Evolutionary conservation across 129 eudicot species (phyloP).

Genomic region (Pseudognaphalium luteoalbum): DNA sequence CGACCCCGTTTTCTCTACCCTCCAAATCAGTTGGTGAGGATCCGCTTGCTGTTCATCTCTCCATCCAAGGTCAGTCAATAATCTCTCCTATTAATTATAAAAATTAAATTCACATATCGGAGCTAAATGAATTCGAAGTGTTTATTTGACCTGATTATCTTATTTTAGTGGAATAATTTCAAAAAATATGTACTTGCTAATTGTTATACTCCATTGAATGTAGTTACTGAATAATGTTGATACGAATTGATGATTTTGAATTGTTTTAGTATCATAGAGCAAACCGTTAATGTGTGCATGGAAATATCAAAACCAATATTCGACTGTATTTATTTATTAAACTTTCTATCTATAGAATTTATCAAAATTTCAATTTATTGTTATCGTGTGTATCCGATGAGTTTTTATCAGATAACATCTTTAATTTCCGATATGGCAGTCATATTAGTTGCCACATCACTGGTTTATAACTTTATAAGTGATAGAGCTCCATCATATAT

Average conservation of each 20-base stretch:
- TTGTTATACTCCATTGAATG: constrained; percentile 11
- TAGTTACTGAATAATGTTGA: constrained; percentile 8
- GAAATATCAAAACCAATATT: too few species aligned
- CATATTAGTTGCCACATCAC: neutral
- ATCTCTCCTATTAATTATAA: neutral
- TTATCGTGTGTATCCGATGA: too few species aligned
- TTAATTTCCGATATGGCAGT: neutral
- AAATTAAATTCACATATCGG: neutral
- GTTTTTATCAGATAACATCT: neutral
- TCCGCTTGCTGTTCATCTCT: constrained; percentile 9
- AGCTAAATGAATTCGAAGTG: neutral
- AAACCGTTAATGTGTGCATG: too few species aligned
- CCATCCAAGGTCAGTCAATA: constrained; percentile 26
- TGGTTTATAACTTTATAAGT: neutral
- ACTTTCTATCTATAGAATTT: too few species aligned
- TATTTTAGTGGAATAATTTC: neutral
- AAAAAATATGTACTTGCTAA: constrained; percentile 3
- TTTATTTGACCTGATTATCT: constrained; percentile 18
- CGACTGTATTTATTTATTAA: too few species aligned
- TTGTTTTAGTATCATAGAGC: too few species aligned
- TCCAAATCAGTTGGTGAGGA: constrained; percentile 18
- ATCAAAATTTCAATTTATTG: neutral
- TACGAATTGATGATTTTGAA: neutral
- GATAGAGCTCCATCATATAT: too few species aligned
- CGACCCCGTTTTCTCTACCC: constrained; percentile 8